Evolutionary conservation across 2,329 filamentous ascomycete genomes (phyloP), one percentile per base, ranked within the genome.

Genomic region (Phialophora macrospora): DNA sequence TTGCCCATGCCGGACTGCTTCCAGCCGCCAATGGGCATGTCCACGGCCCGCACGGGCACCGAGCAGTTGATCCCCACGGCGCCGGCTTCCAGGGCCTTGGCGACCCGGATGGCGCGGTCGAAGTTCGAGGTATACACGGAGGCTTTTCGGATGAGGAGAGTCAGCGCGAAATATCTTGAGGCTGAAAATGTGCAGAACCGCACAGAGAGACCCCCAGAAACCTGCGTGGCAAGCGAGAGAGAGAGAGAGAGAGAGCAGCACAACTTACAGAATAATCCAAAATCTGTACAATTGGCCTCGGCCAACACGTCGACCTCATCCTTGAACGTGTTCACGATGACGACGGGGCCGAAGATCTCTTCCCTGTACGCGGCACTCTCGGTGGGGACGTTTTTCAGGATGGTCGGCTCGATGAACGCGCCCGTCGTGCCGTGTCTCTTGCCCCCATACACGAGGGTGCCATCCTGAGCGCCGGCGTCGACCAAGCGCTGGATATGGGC

Each of bases 401-500:
- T 60, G 4, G 62, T 64, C 11, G 62, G 62, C 48, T 57, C 60
- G 28, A 63, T 63, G 20, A 63, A 63, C 1, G 60, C 60, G 11
- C 88, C 88, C 72, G 78, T 9, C 80, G 83, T 87, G 89, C n/a
- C 88, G 87, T 62, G 81, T 75, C 38, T 46, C 20, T 2, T 72
- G 58, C 17, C 70, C 68, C 12, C 79, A 75, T 28, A 77, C 74
- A 58, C 84, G 84, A 20, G 83, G 84, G 14, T 80, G 70, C 1
- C 83, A 44, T 84, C 82, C 67, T 79, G 78, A 70, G 82, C 80
- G 63, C 83, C 85, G 57, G 87, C 83, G 5, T 80, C 79, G 60
- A 89, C 81, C 66, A 88, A 82, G 11, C 78, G 75, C 70, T 83
- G 83, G 28, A 87, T 85, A 28, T 82, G 82, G 44, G 88, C 83